phyloP scores from a whole-genome alignment of 169 alveolate species.

The Cryptosporidium xiaoi region DNA sequence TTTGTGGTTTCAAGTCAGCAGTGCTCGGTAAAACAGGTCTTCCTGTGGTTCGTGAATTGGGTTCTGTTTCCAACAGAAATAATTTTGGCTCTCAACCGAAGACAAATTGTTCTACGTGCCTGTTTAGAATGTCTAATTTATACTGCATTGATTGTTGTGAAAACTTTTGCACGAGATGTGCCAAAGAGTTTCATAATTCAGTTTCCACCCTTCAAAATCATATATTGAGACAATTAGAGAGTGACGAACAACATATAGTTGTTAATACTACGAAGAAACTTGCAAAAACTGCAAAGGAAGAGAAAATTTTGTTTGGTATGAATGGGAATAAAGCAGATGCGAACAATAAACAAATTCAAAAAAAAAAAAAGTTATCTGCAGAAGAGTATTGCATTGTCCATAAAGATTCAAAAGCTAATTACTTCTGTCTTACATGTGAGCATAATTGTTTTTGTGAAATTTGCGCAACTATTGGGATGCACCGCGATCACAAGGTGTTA shows the following conservation, averaged over 20 bases:
- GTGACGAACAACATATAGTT: background rate
- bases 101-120: conserved; percentile 27
- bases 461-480: conserved; percentile 75
- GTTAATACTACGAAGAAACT: conserved; percentile 6
- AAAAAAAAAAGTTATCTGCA: conserved; percentile 40
- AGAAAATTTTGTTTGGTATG: conserved; percentile 40
- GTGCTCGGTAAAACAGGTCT: conserved; percentile 60
- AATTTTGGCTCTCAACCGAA: conserved; percentile 55
- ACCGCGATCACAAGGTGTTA: conserved; percentile 69
- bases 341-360: conserved; percentile 8
- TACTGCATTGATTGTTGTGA: conserved; percentile 72
- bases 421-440: conserved; percentile 69
- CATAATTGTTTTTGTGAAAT: conserved; percentile 64
- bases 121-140: conserved; percentile 19
- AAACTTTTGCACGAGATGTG: conserved; percentile 44
- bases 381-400: conserved; percentile 66
- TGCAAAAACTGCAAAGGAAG: conserved; percentile 42
- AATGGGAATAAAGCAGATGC: conserved; percentile 4
- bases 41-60: conserved; percentile 25
- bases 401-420: conserved; percentile 43
- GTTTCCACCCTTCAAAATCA: conserved; percentile 45
- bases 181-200: conserved; percentile 49
- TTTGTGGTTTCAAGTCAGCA: conserved; percentile 65
- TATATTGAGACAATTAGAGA: conserved; percentile 34
- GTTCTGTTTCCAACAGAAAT: conserved; percentile 16